Evolutionary conservation across 2,329 filamentous ascomycete species (phyloP).

Genomic region (Diaporthe destruens): DNA sequence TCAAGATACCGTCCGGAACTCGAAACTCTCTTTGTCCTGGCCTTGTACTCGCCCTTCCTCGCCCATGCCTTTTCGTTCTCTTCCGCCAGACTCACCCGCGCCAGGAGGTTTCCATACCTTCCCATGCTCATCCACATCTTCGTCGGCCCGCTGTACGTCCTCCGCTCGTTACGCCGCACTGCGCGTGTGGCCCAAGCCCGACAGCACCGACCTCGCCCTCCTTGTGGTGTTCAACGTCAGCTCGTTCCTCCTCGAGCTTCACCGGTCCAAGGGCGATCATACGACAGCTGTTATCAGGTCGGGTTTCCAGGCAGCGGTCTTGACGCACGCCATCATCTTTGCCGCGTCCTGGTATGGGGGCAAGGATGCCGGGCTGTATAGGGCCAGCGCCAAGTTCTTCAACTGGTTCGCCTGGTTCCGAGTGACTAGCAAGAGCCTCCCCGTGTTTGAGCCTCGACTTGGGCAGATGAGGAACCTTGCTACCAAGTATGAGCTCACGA

Average conservation of each 20-base stretch:
- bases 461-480: background rate
- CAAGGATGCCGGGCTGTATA: constrained; percentile 20
- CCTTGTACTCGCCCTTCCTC: constrained; percentile 32
- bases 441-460: constrained; percentile 14
- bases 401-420: constrained; percentile 40
- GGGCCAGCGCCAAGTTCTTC: constrained; percentile 35
- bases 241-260: constrained; percentile 16
- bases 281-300: background rate
- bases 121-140: constrained; percentile 28
- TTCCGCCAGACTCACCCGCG: constrained; percentile 29
- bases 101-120: constrained; percentile 21
- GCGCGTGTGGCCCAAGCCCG: constrained; percentile 34
- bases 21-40: constrained; percentile 32
- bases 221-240: constrained; percentile 32
- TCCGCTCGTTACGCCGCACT: constrained; percentile 30
- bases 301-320: constrained; percentile 22
- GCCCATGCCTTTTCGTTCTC: constrained; percentile 1
- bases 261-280: background rate
- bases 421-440: background rate
- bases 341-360: constrained; percentile 30
- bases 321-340: constrained; percentile 20
- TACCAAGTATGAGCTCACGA: background rate
- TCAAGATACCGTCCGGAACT: constrained; percentile 34
- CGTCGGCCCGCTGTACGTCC: background rate
- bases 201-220: constrained; percentile 25